Conservation (phyloP, 2,329 filamentous ascomycete species). For the Epicoccum sorghinum region DNA sequence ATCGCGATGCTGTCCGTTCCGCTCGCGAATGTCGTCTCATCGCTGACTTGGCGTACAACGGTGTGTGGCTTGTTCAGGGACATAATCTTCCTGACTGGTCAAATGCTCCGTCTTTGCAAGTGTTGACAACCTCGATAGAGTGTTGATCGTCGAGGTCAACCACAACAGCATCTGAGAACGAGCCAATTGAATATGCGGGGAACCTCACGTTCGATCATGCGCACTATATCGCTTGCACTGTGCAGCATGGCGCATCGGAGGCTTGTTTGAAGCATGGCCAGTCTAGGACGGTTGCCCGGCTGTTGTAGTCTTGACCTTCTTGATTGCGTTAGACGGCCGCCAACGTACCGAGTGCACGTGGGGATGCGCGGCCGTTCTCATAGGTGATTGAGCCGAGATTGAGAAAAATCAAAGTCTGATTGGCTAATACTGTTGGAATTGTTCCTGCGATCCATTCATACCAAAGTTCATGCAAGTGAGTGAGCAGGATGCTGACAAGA, state of each 20-base stretch:
- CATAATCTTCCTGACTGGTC: constrained; percentile 10
- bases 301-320: constrained; percentile 29
- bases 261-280: constrained; percentile 14
- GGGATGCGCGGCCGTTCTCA: constrained; percentile 4
- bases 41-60: constrained; percentile 15
- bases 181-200: constrained; percentile 16
- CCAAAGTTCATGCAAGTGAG: not conserved
- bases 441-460: not conserved
- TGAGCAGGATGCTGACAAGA: constrained; percentile 1
- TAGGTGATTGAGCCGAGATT: constrained; percentile 6
- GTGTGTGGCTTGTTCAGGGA: constrained; percentile 11
- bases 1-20: constrained; percentile 2
- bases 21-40: not conserved
- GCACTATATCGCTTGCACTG: not conserved
- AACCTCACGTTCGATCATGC: constrained; percentile 16
- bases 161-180: not conserved
- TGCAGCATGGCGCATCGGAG: constrained; percentile 21
- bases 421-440: not conserved
- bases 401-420: not conserved
- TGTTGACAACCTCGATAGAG: constrained; percentile 1
- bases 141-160: constrained; percentile 7
- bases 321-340: constrained; percentile 25
- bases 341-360: constrained; percentile 15
- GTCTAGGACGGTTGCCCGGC: constrained; percentile 18
- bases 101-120: constrained; percentile 1